These are phyloP conservation scores for Penicillium riverlandense DNA, from an alignment of 495 filamentous ascomycete species.

Conservation along the genomic window DNA sequence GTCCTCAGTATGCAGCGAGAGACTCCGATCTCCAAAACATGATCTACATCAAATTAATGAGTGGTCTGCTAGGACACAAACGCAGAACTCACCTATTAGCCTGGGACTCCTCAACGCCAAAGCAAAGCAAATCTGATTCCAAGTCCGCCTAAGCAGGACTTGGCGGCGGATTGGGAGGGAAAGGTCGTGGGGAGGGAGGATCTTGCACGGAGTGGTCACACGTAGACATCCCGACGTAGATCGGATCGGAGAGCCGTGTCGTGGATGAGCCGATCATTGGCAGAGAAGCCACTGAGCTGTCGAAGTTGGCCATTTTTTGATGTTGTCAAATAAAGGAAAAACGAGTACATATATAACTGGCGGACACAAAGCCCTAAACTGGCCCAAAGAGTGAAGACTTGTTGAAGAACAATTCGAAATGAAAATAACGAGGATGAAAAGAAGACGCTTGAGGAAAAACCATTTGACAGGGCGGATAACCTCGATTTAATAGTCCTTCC, in stretches of 20 bases:
- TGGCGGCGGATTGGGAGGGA: conserved; percentile 37
- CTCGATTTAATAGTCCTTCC: conserved; percentile 14
- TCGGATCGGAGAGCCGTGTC: background rate
- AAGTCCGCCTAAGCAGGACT: conserved; percentile 27
- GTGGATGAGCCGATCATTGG: background rate
- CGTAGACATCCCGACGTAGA: conserved; percentile 1
- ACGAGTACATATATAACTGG: too few species aligned
- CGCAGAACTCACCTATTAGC: conserved; percentile 10
- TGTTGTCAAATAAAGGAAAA: background rate
- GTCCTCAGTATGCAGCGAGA: too few species aligned
- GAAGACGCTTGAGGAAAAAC: background rate
- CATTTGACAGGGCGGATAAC: background rate
- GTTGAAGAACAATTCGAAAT: background rate
- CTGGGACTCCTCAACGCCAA: conserved; percentile 12
- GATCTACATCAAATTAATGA: too few species aligned
- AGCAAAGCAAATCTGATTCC: background rate
- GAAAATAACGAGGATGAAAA: background rate
- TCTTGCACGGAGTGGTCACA: conserved; percentile 22
- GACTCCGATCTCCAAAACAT: too few species aligned
- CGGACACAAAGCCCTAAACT: background rate
- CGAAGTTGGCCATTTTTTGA: conserved; percentile 4
- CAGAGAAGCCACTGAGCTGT: background rate
- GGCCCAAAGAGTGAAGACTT: background rate
- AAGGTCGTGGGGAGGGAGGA: conserved; percentile 35
- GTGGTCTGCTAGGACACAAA: too few species aligned